phyloP scores from a whole-genome alignment of 768 basidiomycete species.

The Suillus occidentalis region DNA sequence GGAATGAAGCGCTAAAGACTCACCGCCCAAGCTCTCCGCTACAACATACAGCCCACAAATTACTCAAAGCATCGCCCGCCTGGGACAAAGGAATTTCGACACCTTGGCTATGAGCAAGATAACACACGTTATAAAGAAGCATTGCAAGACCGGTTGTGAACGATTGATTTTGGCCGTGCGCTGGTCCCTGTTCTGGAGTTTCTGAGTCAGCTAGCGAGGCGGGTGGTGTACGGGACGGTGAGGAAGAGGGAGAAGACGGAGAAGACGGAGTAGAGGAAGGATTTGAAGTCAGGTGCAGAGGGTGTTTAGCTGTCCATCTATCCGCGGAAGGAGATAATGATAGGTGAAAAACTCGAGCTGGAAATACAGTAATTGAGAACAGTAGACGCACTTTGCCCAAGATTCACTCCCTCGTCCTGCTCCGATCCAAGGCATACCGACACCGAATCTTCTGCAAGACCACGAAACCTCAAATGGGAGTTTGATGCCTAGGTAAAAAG shows the following conservation, averaged over 20 bases:
- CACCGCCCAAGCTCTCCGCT: slow-evolving; percentile 69
- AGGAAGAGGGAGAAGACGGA: slow-evolving; percentile 20
- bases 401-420: slow-evolving; percentile 64
- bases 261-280: slow-evolving; percentile 34
- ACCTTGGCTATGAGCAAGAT: slow-evolving; percentile 79
- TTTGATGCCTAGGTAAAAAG: slow-evolving; percentile 82
- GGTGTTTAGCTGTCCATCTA: slow-evolving; percentile 70
- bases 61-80: slow-evolving; percentile 74
- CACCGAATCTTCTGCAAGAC: slow-evolving; percentile 67
- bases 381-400: slow-evolving; percentile 60
- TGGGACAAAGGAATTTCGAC: slow-evolving; percentile 75
- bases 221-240: slow-evolving; percentile 9
- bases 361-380: not conserved
- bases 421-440: slow-evolving; percentile 77
- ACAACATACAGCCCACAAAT: slow-evolving; percentile 81
- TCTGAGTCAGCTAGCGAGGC: slow-evolving; percentile 27
- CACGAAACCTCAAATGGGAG: slow-evolving; percentile 78
- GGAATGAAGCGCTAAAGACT: slow-evolving; percentile 17
- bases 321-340: not conserved
- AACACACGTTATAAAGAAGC: slow-evolving; percentile 80
- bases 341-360: not conserved
- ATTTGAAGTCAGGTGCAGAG: slow-evolving; percentile 59
- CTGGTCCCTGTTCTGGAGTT: slow-evolving; percentile 19
- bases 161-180: slow-evolving; percentile 36
- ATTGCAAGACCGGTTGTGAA: slow-evolving; percentile 85